Evolutionary conservation across 768 basidiomycete genomes (phyloP).

Genomic region (Collybia sordida): DNA sequence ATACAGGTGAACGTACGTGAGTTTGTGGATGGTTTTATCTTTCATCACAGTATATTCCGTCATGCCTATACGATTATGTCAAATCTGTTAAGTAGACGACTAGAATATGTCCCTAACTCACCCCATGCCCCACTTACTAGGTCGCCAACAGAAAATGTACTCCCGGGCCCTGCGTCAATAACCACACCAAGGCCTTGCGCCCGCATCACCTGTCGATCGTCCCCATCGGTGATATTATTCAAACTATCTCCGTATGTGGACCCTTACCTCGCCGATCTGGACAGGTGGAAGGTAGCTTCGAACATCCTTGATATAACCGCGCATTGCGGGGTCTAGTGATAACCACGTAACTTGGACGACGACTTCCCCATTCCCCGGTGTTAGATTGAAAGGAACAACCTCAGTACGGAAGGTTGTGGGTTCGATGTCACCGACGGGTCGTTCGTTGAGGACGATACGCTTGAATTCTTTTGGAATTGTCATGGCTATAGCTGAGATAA

Average conservation of each 20-base stretch:
- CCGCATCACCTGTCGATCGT: slow-evolving; percentile 60
- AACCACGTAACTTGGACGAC: slow-evolving; percentile 81
- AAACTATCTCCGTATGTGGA: not conserved
- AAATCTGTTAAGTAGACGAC: not conserved
- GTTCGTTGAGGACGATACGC: slow-evolving; percentile 72
- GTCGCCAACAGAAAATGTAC: slow-evolving; percentile 63
- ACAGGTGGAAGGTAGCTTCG: slow-evolving; percentile 75
- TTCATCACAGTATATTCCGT: slow-evolving; percentile 68
- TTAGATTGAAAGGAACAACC: slow-evolving; percentile 49
- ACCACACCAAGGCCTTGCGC: slow-evolving; percentile 68
- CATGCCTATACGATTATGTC: slow-evolving; percentile 53
- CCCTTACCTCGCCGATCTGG: slow-evolving; percentile 58
- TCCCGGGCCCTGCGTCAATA: slow-evolving; percentile 53
- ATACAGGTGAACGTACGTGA: slow-evolving; percentile 46
- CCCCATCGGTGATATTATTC: not conserved
- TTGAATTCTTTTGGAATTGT: slow-evolving; percentile 40
- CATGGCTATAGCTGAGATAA: slow-evolving; percentile 1
- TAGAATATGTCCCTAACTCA: slow-evolving; percentile 28
- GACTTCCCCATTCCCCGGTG: slow-evolving; percentile 51
- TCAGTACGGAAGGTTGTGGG: slow-evolving; percentile 74
- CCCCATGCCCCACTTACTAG: slow-evolving; percentile 63
- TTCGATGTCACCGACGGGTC: slow-evolving; percentile 68
- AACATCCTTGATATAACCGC: slow-evolving; percentile 73
- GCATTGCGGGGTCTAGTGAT: slow-evolving; percentile 87
- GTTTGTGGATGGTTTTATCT: slow-evolving; percentile 47